Evolutionary conservation across 306 rosid species (phyloP), one percentile per base, ranked within the genome.

Genomic region (Ammopiptanthus mongolicus): DNA sequence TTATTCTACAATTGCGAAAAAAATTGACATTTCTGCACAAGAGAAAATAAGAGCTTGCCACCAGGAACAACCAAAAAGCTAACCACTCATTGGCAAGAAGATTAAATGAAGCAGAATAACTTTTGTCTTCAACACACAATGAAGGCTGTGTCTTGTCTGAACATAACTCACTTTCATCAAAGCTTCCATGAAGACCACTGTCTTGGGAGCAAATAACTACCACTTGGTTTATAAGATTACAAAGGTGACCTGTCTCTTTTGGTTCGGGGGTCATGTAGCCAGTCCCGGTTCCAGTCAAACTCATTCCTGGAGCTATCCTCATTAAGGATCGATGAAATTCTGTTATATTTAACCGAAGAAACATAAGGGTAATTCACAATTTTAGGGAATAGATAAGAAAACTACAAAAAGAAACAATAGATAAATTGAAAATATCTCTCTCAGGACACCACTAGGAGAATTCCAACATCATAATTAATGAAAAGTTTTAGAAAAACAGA

Each of bases 31-130:
- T 69, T 72, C 33, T 77, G 58, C 53, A 21, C 11, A 62, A 64
- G 29, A 66, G 33, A 52, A 70, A 69, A 57, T 31, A 51, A 18
- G 82, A 85, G 48, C 61, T 58, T 41, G 81, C 25, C 60, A 79
- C 67, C 31, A 77, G 11, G 53, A 52, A 73, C 22, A 83, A 62
- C 85, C 87, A 73, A 10, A 79, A 86, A 46, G 36, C 41, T 72
- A 80, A n/a, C 69, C 37, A 79, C 50, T 42, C 75, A 44, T 72
- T 52, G 36, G 19, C 42, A 39, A 1, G 10, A 10, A 14, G 66
- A 69, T 61, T n/a, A 12, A 82, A 66, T 23, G 83, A 41, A 77
- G 15, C 46, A 73, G 59, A 52, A 42, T 13, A 61, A 8, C 14
- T 14, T 7, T 29, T 47, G 50, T 48, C 78, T 25, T 66, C 67